Evolutionary conservation across 306 rosid species (phyloP).

Genomic region (Pyrus communis): DNA sequence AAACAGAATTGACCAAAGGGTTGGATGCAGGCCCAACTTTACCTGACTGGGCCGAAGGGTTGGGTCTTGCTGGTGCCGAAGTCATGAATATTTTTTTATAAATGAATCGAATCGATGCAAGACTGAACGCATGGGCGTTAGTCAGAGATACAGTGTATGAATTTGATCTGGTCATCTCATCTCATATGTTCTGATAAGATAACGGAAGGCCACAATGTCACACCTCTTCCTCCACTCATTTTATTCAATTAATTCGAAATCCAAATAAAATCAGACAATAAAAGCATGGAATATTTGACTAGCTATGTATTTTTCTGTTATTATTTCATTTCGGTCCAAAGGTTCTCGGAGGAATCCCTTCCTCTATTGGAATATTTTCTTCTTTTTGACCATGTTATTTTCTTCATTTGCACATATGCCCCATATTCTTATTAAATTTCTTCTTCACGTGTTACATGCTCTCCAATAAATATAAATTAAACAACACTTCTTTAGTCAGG

Average conservation of each 20-base stretch:
- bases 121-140: neutral
- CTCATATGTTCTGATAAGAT: neutral
- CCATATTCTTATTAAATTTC: neutral
- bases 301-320: neutral
- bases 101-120: too few species aligned
- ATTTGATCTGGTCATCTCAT: neutral
- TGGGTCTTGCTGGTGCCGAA: neutral
- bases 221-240: neutral
- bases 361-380: neutral
- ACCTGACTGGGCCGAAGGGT: neutral
- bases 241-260: neutral
- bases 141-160: neutral
- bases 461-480: neutral
- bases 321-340: neutral
- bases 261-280: neutral
- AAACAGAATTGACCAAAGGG: neutral
- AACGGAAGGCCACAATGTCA: neutral
- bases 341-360: neutral
- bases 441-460: neutral
- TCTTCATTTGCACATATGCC: neutral
- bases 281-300: constrained; percentile 4
- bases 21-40: neutral
- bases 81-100: too few species aligned
- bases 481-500: neutral
- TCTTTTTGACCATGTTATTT: neutral